Evolutionary conservation across 768 basidiomycete genomes (phyloP), one percentile per base, ranked within the genome.

Genomic region (Rhodotorula toruloides): DNA sequence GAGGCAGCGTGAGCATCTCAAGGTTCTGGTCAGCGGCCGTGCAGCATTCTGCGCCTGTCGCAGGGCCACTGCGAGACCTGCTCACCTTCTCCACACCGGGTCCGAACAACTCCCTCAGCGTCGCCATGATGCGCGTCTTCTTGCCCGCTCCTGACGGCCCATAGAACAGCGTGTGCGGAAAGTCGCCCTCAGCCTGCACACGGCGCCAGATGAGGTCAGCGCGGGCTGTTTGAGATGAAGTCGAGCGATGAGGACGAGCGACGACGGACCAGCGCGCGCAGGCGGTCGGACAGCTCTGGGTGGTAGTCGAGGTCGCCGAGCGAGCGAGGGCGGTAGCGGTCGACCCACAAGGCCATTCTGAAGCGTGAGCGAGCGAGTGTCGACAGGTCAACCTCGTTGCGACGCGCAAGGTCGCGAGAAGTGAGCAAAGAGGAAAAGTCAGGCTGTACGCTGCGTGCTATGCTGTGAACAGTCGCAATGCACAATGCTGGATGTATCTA

Each of bases 91-190:
- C 94, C 3, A 87, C 91, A 2, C 93, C 91, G 49, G 84, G 81
- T 1, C 94, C 96, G 79, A 91, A 99, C 55, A 98, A 77, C 73
- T 96, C 87, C 69, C 87, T 81, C 63, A 99, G 77, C 11, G 90
- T 93, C 68, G 89, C 90, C 72, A 87, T 87, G 73, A 98, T 91
- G 43, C 94, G 83, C 49, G 94, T 98, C 83, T 99, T 99, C 82
- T 98, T 98, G 22, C 94, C 94, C 21, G 94, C 91, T 29, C 94
- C 94, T 8, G 90, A 90, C 14, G 94, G 94, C 0, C 94, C 94
- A 75, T 97, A 99, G 80, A 98, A 94, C 3, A 99, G 84, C 81
- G 96, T 86, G 76, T 99, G 94, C 13, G 94, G 94, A 76, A 99
- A 97, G 80, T 98, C 93, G 1, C 90, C 90, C 87, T 2, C 85